phyloP scores from a whole-genome alignment of 2,329 filamentous ascomycete genomes.

The Pestalotiopsis fici region DNA sequence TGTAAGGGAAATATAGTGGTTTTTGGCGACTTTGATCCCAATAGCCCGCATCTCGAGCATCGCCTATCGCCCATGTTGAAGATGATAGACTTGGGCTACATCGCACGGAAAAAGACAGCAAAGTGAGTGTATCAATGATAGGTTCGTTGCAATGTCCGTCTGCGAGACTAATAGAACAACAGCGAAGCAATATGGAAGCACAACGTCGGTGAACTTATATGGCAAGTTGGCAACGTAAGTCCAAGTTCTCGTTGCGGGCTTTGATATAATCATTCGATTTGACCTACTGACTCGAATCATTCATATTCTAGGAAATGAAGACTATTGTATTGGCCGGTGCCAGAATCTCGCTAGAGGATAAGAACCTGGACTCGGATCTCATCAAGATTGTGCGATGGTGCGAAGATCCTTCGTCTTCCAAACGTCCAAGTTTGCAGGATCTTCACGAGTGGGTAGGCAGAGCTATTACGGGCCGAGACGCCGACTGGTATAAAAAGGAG shows the following conservation, averaged over 20 bases:
- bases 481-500: neutral
- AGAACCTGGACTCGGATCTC: neutral
- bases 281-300: no score
- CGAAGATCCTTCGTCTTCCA: neutral
- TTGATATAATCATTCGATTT: neutral
- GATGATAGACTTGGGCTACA: slow-evolving; percentile 3
- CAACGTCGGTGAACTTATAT: neutral
- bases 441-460: neutral
- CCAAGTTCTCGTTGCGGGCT: no score
- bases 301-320: neutral
- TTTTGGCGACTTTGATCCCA: slow-evolving; percentile 2
- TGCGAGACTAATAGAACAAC: neutral
- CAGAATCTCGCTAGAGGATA: no score
- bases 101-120: neutral
- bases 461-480: neutral
- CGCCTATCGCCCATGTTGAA: slow-evolving; percentile 3
- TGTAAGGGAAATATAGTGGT: neutral
- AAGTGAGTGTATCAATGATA: neutral
- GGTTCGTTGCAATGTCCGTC: no score
- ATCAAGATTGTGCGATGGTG: neutral
- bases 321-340: neutral
- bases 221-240: neutral
- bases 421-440: neutral
- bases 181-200: neutral
- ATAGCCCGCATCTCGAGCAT: neutral